A percentile compares a stretch with the other conserved stretches of the same genome.
phyloP scores from a whole-genome alignment of 2,329 filamentous ascomycete genomes.

The Stagonosporopsis vannaccii region DNA sequence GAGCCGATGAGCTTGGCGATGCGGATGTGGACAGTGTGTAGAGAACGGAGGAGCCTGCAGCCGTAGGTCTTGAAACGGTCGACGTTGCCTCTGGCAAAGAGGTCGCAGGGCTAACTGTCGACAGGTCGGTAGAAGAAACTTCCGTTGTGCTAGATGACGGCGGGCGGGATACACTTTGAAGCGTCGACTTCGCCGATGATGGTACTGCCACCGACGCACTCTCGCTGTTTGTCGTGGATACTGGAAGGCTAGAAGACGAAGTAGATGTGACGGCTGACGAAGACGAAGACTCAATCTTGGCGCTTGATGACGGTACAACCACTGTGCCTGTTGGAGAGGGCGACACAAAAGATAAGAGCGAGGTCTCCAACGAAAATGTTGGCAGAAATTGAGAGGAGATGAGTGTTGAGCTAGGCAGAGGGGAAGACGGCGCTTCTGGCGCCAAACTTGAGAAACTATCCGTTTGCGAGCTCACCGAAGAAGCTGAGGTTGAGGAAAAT shows the following conservation, averaged over 20 bases:
- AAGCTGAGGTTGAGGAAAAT: background rate
- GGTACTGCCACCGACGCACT: background rate
- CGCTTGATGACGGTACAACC: background rate
- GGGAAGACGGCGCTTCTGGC: background rate
- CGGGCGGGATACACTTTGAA: background rate
- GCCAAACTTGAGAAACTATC: background rate
- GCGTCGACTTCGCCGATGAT: background rate
- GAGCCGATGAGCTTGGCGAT: slow-evolving; percentile 21
- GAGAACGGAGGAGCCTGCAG: slow-evolving; percentile 20
- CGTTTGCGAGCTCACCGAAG: background rate
- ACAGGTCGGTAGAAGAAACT: background rate
- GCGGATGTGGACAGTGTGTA: slow-evolving; percentile 25
- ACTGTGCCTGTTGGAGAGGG: background rate
- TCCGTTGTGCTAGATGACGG: background rate
- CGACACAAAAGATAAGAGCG: background rate
- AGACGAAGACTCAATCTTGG: background rate
- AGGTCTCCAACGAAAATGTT: slow-evolving; percentile 9
- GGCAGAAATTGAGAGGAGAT: slow-evolving; percentile 1
- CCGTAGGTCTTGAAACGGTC: slow-evolving; percentile 14
- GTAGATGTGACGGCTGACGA: background rate
- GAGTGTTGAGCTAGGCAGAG: background rate
- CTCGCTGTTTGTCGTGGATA: background rate
- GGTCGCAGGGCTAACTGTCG: slow-evolving; percentile 3
- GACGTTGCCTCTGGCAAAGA: slow-evolving; percentile 2
- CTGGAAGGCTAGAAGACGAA: background rate